These are phyloP conservation scores for Ophiostoma piceae DNA, from an alignment of 2,329 filamentous ascomycete genomes.

Conservation along the genomic window DNA sequence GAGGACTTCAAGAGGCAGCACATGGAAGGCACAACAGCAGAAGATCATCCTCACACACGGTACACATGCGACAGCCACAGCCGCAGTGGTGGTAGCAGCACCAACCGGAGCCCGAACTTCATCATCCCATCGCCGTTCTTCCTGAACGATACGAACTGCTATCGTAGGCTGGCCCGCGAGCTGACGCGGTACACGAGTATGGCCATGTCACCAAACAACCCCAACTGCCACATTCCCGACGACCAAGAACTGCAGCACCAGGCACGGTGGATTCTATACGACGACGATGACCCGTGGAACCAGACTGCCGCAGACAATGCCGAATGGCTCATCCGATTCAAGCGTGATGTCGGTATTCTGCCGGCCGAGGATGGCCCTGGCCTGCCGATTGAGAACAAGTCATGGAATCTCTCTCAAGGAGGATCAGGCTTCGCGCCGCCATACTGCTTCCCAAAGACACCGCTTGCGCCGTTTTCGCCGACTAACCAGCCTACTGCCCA, in stretches of 20 bases:
- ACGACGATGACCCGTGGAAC: conserved; percentile 61
- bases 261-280: conserved; percentile 58
- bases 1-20: conserved; percentile 47
- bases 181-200: conserved; percentile 49
- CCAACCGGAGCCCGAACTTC: conserved; percentile 12
- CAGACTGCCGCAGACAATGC: conserved; percentile 59
- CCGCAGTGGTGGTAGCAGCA: conserved; percentile 17
- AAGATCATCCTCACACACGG: background rate
- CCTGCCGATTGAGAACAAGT: conserved; percentile 36
- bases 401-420: conserved; percentile 47
- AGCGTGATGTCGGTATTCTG: conserved; percentile 51
- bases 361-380: conserved; percentile 47
- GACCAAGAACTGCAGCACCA: conserved; percentile 61
- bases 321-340: conserved; percentile 60
- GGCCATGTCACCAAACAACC: conserved; percentile 55
- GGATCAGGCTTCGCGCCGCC: conserved; percentile 54
- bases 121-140: conserved; percentile 41
- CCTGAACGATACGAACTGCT: conserved; percentile 57
- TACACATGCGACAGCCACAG: background rate
- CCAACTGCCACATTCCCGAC: conserved; percentile 52
- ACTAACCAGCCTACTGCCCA: conserved; percentile 28
- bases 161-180: conserved; percentile 50
- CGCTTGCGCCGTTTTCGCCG: conserved; percentile 36
- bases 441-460: conserved; percentile 44
- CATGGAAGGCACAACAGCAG: background rate